These are phyloP conservation scores for Tagetes patula DNA, from an alignment of 129 eudicot species.

Conservation along the genomic window DNA sequence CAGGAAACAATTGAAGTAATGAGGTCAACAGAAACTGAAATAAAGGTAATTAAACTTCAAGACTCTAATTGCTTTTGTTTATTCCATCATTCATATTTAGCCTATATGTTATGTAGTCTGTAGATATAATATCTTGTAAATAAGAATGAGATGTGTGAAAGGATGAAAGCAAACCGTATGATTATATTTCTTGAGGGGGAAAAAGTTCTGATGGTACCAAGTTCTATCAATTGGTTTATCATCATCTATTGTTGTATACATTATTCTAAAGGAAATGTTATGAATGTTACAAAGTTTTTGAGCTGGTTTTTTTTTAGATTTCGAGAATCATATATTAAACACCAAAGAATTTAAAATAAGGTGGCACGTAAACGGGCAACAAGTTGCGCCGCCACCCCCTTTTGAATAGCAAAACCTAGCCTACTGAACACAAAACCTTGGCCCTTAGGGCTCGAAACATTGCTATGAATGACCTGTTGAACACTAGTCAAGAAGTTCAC, in stretches of 20 bases:
- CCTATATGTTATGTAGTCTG: conserved; percentile 8
- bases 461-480: no score
- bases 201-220: conserved; percentile 8
- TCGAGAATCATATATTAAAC: no score
- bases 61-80: conserved; percentile 24
- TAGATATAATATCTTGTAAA: background rate
- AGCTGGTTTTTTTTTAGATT: background rate
- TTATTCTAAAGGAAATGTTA: background rate
- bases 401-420: no score
- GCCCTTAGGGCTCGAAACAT: no score
- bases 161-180: conserved; percentile 12
- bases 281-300: background rate
- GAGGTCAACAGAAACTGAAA: conserved; percentile 78
- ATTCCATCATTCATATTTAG: background rate
- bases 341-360: no score
- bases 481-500: no score
- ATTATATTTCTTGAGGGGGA: conserved; percentile 5
- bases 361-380: no score
- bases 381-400: no score
- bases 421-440: no score
- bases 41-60: conserved; percentile 61
- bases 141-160: background rate
- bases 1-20: conserved; percentile 58
- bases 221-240: background rate
- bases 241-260: background rate